A percentile compares a stretch with the other conserved stretches of the same genome.
These are phyloP conservation scores for Metroxylon sagu DNA, from an alignment of 176 grass and related monocot genomes.

Conservation along the genomic window DNA sequence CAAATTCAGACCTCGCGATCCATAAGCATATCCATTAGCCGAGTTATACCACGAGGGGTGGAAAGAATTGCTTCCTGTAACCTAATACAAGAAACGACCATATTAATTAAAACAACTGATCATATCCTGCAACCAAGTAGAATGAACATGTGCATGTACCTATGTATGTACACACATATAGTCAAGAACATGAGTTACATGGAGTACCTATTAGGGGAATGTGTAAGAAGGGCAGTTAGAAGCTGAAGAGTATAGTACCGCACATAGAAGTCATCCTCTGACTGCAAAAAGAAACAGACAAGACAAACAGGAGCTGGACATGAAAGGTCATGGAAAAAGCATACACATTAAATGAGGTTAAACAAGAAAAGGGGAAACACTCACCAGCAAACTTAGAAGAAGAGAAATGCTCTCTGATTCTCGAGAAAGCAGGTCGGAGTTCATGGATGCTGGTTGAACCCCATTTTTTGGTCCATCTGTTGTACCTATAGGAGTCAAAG, in stretches of 20 bases:
- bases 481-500: constrained; percentile 69
- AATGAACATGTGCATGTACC: not conserved
- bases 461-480: constrained; percentile 56
- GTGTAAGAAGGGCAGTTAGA: constrained; percentile 87
- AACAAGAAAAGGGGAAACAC: constrained; percentile 9
- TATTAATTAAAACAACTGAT: constrained; percentile 17
- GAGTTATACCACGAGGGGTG: constrained; percentile 94
- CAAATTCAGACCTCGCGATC: constrained; percentile 70
- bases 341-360: not conserved
- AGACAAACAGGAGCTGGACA: not conserved
- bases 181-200: no score
- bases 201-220: constrained; percentile 83
- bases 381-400: constrained; percentile 86
- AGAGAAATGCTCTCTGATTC: constrained; percentile 92
- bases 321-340: no score
- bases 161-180: no score
- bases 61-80: constrained; percentile 96
- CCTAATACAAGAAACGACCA: constrained; percentile 40
- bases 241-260: constrained; percentile 96
- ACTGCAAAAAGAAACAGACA: constrained; percentile 42
- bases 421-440: constrained; percentile 87
- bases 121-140: constrained; percentile 12
- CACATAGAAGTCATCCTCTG: constrained; percentile 99
- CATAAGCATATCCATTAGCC: constrained; percentile 99
- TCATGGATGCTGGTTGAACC: constrained; percentile 76